phyloP scores from a whole-genome alignment of 192 early-diverging fungal genomes.

The Gaertneriomyces semiglobifer region DNA sequence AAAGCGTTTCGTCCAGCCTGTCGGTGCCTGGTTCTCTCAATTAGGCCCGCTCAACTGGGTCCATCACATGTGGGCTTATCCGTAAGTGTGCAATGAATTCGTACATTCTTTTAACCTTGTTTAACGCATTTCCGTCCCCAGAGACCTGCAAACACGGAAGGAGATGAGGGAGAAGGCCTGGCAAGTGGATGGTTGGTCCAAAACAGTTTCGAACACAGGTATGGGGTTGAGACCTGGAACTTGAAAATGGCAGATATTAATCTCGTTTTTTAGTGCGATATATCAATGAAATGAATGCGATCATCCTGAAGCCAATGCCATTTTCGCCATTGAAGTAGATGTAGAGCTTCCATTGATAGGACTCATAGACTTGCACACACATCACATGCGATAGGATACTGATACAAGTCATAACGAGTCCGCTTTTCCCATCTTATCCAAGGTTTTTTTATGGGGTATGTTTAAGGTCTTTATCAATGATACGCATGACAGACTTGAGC shows the following conservation, averaged over 20 bases:
- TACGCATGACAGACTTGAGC: too few relatives aligned
- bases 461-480: too few relatives aligned
- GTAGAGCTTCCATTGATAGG: too few relatives aligned
- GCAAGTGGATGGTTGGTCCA: conserved; percentile 91
- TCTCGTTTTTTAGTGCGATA: conserved; percentile 57
- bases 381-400: too few relatives aligned
- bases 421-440: too few relatives aligned
- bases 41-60: conserved; percentile 83
- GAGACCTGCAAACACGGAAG: conserved; percentile 84
- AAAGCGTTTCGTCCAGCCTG: conserved; percentile 81
- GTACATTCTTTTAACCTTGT: background rate
- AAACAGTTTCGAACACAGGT: conserved; percentile 87
- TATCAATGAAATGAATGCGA: conserved; percentile 76
- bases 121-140: conserved; percentile 20
- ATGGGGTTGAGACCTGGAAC: conserved; percentile 6
- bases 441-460: too few relatives aligned
- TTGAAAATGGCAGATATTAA: background rate
- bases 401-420: too few relatives aligned
- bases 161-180: conserved; percentile 86
- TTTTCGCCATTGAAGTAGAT: conserved; percentile 72
- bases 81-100: conserved; percentile 45
- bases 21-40: conserved; percentile 96
- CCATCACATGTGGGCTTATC: conserved; percentile 90
- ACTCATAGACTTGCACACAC: too few relatives aligned
- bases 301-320: conserved; percentile 69